Base-by-base conservation (phyloP, 2,329 filamentous ascomycete species). In the Hymenoscyphus scutula region DNA sequence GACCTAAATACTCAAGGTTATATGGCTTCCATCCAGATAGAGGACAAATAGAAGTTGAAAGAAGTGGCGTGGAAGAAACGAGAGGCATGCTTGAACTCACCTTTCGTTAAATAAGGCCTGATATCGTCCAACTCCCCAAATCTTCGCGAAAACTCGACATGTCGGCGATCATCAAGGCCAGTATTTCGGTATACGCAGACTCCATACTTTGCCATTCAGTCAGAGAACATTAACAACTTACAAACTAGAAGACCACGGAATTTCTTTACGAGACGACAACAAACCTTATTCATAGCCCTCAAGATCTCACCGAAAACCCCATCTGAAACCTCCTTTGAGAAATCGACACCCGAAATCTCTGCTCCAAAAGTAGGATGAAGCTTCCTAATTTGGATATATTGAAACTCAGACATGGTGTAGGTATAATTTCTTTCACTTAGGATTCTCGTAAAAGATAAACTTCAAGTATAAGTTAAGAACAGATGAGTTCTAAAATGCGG, bases 111-210 rank as follows among this genome's bases (percentile, higher is more conserved):
- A 72, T 81, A 85, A 0, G 79, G 81, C 19, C 73, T 77, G 34
- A 84, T 77, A 68, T 84, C 80, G 72, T 86, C 83, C 0, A 86
- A 78, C 25, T 83, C 80, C 23, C 83, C 84, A 63, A 86, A 80
- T 1, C 74, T 75, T 2, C 69, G 67, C 17, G 80, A 78, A 69
- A 86, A 83, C 5, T 74, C 73, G 38, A 86, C 77, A 67, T 87
- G 84, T 1, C 73, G 64, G 6, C 75, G 76, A 69, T 86, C 83
- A 61, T 78, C 76, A 10, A 86, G 74, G 15, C 75, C 74, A 1
- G 83, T 82, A 15, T 77, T 69, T 45, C 81, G 81, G 70, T 85
- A 80, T 23, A 84, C 78, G 41, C 78, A 74, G 23, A 84, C 78
- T 25, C 82, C 83, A 65, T 84, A 82, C 81, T 84, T 37, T 37